Evolutionary conservation across 2,329 filamentous ascomycete genomes (phyloP).

Genomic region (Apiospora aurea): DNA sequence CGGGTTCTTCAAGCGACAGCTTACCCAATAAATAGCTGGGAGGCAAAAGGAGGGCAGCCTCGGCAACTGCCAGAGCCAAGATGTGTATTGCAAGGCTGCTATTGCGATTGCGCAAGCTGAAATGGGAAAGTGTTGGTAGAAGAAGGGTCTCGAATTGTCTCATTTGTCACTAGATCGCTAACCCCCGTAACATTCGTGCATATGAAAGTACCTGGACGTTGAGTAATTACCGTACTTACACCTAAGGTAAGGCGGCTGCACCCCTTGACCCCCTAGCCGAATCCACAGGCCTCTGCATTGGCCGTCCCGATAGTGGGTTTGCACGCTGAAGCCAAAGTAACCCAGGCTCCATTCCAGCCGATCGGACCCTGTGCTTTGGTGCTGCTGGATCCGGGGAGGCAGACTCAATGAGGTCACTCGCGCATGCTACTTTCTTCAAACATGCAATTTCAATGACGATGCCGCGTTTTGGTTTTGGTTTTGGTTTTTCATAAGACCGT

Average conservation of each 20-base stretch:
- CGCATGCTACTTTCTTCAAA: not conserved
- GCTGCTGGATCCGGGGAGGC: slow-evolving; percentile 2
- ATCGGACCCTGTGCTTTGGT: slow-evolving; percentile 14
- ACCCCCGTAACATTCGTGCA: not conserved
- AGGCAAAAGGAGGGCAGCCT: not conserved
- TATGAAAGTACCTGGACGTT: not conserved
- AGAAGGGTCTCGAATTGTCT: slow-evolving; percentile 29
- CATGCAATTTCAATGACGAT: slow-evolving; percentile 16
- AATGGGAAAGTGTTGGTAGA: slow-evolving; percentile 4
- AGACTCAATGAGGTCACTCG: slow-evolving; percentile 23
- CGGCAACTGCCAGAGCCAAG: slow-evolving; percentile 3
- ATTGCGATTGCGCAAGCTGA: slow-evolving; percentile 23
- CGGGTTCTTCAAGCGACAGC: not conserved
- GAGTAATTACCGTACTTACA: too few relatives aligned
- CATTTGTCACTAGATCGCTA: not conserved
- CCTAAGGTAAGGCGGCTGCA: not conserved
- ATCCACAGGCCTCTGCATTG: not conserved
- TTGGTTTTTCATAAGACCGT: not conserved
- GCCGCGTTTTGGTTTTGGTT: not conserved
- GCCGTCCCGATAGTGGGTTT: slow-evolving; percentile 23
- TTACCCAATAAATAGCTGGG: not conserved
- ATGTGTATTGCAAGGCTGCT: slow-evolving; percentile 24
- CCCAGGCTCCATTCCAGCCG: slow-evolving; percentile 13
- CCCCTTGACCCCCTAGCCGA: not conserved
- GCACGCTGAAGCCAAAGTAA: slow-evolving; percentile 9